Evolutionary conservation across 805 yeast genomes (phyloP), one percentile per base, ranked within the genome.

Genomic region (Zygotorulaspora chibaensis): DNA sequence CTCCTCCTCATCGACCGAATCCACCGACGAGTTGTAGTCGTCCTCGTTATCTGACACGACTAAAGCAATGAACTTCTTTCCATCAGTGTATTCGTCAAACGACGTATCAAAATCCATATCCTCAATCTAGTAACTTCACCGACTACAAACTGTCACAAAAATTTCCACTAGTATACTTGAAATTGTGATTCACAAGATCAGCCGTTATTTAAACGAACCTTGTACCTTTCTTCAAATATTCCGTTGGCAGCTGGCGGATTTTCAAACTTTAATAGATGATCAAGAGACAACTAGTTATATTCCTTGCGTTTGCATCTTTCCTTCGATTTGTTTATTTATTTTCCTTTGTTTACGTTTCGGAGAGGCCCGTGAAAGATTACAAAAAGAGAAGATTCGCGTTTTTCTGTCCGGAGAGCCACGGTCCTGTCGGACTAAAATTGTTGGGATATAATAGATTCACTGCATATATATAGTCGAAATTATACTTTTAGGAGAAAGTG

Each of bases 11-110:
- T 29, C 29, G 3, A 39, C 45, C 7, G 49, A 46, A 16, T 46
- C 48, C 9, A 42, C 47, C n/a, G 50, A 46, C 2, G 55, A 55
- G 35, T 48, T 47, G 27, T 52, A 52, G 38, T 56, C 63, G 38
- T 62, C 66, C 13, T 59, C 65, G 25, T 61, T 44, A 45, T 60
- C 66, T 8, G 66, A 59, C 5, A 63, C 61, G 15, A 56, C 66
- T 30, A 64, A 45, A 1, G 68, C 66, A 33, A 64, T 60, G 38
- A 61, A 62, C 42, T 58, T 57, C 35, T 53, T 56, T 10, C 52
- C 56, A 28, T 50, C 52, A 8, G 49, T 37, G 27, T 49, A 48
- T 28, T 55, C 63, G 28, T 57, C 67, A 38, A 58, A 59, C 12
- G 65, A 58, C 8, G 57, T 47, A 27, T 62, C 65, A 29, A 44